Evolutionary conservation across 139 green algal genomes (phyloP).

Genomic region (Micractinium sp.): DNA sequence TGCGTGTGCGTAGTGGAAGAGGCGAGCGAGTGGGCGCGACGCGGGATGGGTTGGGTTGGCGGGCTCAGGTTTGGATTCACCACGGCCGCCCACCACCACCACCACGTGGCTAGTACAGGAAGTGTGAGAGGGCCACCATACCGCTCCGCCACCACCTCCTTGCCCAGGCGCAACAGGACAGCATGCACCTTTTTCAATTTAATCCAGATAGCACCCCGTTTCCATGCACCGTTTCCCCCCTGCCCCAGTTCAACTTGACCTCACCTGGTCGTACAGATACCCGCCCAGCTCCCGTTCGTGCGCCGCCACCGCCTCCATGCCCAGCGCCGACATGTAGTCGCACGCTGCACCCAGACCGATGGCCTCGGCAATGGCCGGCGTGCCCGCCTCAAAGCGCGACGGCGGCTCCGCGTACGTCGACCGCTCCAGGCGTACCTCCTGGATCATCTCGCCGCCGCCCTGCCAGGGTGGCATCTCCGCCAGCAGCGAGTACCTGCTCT

Average conservation of each 20-base stretch:
- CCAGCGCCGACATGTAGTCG: slow-evolving; percentile 79
- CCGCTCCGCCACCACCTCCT: neutral
- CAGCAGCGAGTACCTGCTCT: slow-evolving; percentile 75
- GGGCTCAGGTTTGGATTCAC: too few relatives aligned
- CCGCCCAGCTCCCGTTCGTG: slow-evolving; percentile 84
- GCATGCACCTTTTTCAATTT: too few relatives aligned
- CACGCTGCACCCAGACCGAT: slow-evolving; percentile 79
- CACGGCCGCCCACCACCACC: too few relatives aligned
- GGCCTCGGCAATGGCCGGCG: slow-evolving; percentile 89
- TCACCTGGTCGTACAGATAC: slow-evolving; percentile 82
- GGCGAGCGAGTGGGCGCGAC: too few relatives aligned
- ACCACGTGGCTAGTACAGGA: too few relatives aligned
- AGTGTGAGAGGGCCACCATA: neutral
- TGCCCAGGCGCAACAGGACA: neutral
- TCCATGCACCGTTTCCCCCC: too few relatives aligned
- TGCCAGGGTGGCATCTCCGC: slow-evolving; percentile 94
- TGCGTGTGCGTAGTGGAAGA: too few relatives aligned
- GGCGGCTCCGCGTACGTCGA: slow-evolving; percentile 94
- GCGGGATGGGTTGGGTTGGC: too few relatives aligned
- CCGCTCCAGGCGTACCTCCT: slow-evolving; percentile 91
- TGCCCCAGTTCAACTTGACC: too few relatives aligned
- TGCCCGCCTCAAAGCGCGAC: slow-evolving; percentile 96
- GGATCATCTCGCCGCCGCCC: slow-evolving; percentile 99
- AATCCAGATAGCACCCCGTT: too few relatives aligned
- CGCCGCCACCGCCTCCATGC: slow-evolving; percentile 80